These are phyloP conservation scores for Fusarium sp. DNA, from an alignment of 2,329 filamentous ascomycete genomes.

Conservation along the genomic window DNA sequence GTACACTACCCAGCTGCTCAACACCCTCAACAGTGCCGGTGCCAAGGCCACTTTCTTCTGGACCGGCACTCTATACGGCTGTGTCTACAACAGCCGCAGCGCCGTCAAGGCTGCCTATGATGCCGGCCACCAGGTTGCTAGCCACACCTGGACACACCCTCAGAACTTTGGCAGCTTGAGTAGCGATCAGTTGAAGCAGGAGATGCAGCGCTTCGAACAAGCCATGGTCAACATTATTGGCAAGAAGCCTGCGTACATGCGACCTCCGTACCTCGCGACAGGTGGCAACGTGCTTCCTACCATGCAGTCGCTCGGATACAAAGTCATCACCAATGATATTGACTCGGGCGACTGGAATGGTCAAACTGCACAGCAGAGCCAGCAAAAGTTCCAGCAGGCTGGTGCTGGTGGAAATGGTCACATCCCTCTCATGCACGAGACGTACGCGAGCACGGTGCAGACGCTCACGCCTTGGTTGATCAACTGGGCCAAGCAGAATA, in stretches of 20 bases:
- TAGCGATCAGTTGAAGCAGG: slow-evolving; percentile 57
- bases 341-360: slow-evolving; percentile 76
- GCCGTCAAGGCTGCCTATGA: slow-evolving; percentile 69
- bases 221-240: slow-evolving; percentile 67
- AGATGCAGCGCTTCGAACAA: slow-evolving; percentile 67
- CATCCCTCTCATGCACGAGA: slow-evolving; percentile 73
- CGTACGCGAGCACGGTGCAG: slow-evolving; percentile 64
- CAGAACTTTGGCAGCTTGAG: slow-evolving; percentile 59
- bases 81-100: slow-evolving; percentile 65
- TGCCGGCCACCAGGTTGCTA: slow-evolving; percentile 68
- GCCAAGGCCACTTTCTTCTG: slow-evolving; percentile 71
- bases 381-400: slow-evolving; percentile 66
- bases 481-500: slow-evolving; percentile 65
- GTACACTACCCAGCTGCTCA: slow-evolving; percentile 65
- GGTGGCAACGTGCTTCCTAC: slow-evolving; percentile 60
- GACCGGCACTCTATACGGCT: slow-evolving; percentile 66
- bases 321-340: slow-evolving; percentile 73
- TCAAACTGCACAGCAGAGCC: slow-evolving; percentile 64
- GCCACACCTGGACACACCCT: slow-evolving; percentile 69
- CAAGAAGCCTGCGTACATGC: slow-evolving; percentile 66
- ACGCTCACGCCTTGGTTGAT: slow-evolving; percentile 66
- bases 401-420: slow-evolving; percentile 63
- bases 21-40: slow-evolving; percentile 63
- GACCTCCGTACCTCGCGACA: slow-evolving; percentile 66
- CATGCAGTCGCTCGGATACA: slow-evolving; percentile 67